Evolutionary conservation across 1,284 basidiomycete species (phyloP).

Genomic region (Boletus albobrunnescens): DNA sequence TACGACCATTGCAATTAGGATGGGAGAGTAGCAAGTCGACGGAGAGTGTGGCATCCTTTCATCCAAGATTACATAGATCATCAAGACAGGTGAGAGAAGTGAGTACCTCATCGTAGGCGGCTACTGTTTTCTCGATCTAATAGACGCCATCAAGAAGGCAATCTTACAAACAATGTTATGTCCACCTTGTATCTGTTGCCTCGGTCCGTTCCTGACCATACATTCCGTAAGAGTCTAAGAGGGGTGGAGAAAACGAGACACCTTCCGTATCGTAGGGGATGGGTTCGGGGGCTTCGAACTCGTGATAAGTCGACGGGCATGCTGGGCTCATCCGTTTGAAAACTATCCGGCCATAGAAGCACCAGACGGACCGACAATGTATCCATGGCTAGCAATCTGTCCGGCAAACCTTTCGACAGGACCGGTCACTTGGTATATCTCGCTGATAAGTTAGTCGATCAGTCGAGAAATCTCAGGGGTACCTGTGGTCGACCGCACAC

Average conservation of each 20-base stretch:
- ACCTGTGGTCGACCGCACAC: slow-evolving; percentile 34
- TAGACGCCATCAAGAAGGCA: slow-evolving; percentile 9
- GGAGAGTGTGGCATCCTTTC: slow-evolving; percentile 70
- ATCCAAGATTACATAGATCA: slow-evolving; percentile 3
- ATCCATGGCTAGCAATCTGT: slow-evolving; percentile 88
- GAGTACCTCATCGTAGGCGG: slow-evolving; percentile 80
- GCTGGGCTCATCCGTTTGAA: slow-evolving; percentile 40
- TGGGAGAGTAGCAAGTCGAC: slow-evolving; percentile 71
- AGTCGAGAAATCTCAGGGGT: background rate
- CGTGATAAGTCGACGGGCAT: slow-evolving; percentile 82
- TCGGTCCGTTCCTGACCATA: slow-evolving; percentile 60
- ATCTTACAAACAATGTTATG: background rate
- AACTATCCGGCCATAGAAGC: background rate
- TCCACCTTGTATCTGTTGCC: slow-evolving; percentile 82
- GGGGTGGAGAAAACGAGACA: slow-evolving; percentile 18
- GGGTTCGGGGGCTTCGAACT: slow-evolving; percentile 83
- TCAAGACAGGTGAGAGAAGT: background rate
- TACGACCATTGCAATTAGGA: slow-evolving; percentile 83
- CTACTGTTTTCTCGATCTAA: slow-evolving; percentile 80
- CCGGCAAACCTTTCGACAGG: slow-evolving; percentile 87
- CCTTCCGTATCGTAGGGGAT: slow-evolving; percentile 86
- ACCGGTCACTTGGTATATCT: slow-evolving; percentile 84
- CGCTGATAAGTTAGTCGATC: slow-evolving; percentile 42
- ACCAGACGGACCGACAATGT: slow-evolving; percentile 58
- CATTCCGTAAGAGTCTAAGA: background rate